phyloP scores from a whole-genome alignment of 179 eudicot species.

The Amaranthus tricolor region DNA sequence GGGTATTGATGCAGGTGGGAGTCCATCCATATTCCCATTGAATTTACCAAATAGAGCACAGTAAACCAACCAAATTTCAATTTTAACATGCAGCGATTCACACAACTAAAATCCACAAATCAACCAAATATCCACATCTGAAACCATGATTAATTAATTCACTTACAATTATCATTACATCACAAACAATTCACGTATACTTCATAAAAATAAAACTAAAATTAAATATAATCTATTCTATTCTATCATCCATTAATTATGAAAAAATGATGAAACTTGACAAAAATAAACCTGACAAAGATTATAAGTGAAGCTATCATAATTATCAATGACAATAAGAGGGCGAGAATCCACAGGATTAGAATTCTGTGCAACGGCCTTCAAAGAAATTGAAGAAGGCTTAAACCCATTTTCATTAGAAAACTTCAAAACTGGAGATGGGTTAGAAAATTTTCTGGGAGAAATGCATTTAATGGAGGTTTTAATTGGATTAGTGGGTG shows the following conservation, averaged over 20 bases:
- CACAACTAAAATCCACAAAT: not conserved
- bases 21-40: not conserved
- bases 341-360: slow-evolving; percentile 37
- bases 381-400: slow-evolving; percentile 11
- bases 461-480: slow-evolving; percentile 15
- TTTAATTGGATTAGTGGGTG: not conserved
- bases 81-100: not conserved
- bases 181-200: not conserved
- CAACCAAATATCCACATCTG: not conserved
- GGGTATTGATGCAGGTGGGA: too few relatives aligned
- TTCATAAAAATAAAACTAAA: too few relatives aligned
- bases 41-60: not conserved
- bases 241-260: not conserved
- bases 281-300: slow-evolving; percentile 67
- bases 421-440: slow-evolving; percentile 15
- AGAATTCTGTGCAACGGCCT: slow-evolving; percentile 19
- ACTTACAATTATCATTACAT: too few relatives aligned
- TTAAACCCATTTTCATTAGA: slow-evolving; percentile 7
- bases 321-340: slow-evolving; percentile 82
- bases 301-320: slow-evolving; percentile 96
- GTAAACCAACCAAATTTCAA: not conserved
- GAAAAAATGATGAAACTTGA: not conserved
- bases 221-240: too few relatives aligned
- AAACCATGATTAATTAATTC: not conserved
- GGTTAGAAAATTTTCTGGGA: not conserved